Evolutionary conservation across 2,329 filamentous ascomycete species (phyloP), one percentile per base, ranked within the genome.

Genomic region (Sarocladiaceae sp.): DNA sequence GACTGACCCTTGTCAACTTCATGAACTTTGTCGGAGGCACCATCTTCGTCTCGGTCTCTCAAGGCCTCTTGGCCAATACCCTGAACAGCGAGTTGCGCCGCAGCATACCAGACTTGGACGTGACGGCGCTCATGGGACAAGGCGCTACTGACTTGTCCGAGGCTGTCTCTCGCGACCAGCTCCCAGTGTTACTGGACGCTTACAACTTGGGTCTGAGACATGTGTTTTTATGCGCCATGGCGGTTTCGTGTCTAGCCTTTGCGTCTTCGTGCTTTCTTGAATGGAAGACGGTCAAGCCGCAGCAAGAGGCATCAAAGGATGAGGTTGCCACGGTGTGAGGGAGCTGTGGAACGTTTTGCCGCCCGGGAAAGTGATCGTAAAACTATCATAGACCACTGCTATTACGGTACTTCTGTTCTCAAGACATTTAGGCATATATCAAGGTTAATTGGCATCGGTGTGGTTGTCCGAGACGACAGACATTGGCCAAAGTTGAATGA

Each of bases 1-100:
- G 76, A 19, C 69, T 76, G 24, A 72, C 77, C 11, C 70, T 76
- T 49, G 69, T 68, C 35, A 75, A 80, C 51, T 81, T 81, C 52
- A 63, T 68, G 29, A 76, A 81, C 57, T 77, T 77, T 49, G 66
- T 81, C 2, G 78, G 77, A 11, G 76, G 75, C 24, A 74, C 77
- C 24, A 61, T 81, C 16, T 78, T 78, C 47, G 73, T 78, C 2
- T 70, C 75, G 2, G 72, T 78, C 6, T 35, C 33, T 7, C 33
- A 35, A 13, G 33, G 33, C 9, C 5, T 43, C 12, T n/a, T 43
- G 41, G 33, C 41, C 4, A 15, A 43, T 20, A 43, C 41, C 7
- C 26, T 43, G n/a, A 43, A 12, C 3, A 33, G 18, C 23, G 27
- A 43, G 29, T 15, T 43, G 16, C 15, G 41, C 7, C 4, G 19